A percentile compares a stretch with the other conserved stretches of the same genome.
Conservation (phyloP, 192 early-diverging fungal genomes). For the Coemansia reversa region DNA sequence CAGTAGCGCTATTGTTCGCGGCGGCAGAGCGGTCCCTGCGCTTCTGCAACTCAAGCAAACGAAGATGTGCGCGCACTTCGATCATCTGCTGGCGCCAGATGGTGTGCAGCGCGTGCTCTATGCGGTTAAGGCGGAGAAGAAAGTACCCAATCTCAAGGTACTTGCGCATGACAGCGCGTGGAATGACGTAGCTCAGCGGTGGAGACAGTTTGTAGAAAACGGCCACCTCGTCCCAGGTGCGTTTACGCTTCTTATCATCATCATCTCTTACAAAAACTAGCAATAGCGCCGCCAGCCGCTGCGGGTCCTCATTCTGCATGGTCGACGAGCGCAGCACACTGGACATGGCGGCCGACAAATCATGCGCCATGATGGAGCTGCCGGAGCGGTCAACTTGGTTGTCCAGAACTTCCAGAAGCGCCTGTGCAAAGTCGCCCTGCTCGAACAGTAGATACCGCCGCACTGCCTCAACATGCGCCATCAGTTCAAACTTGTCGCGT, state of each 20-base stretch:
- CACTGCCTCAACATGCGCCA: conserved; percentile 82
- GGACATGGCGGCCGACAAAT: conserved; percentile 83
- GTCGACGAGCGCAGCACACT: conserved; percentile 84
- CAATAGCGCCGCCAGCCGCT: conserved; percentile 60
- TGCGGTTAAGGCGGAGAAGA: conserved; percentile 84
- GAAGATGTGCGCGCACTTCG: conserved; percentile 51
- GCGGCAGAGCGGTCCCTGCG: conserved; percentile 17
- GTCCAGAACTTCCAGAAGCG: conserved; percentile 80
- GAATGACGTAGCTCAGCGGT: conserved; percentile 85
- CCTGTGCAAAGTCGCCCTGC: conserved; percentile 93
- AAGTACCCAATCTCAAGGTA: conserved; percentile 87
- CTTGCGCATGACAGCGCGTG: conserved; percentile 66
- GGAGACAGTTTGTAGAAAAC: conserved; percentile 79
- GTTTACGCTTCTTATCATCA: background rate
- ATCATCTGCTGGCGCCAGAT: conserved; percentile 80
- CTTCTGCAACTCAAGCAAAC: conserved; percentile 31
- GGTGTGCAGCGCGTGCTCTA: conserved; percentile 71
- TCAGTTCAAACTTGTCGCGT: conserved; percentile 74
- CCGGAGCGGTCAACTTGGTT: conserved; percentile 65
- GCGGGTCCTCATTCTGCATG: conserved; percentile 79
- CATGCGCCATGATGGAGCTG: conserved; percentile 78
- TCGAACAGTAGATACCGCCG: conserved; percentile 88
- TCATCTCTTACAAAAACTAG: conserved; percentile 33
- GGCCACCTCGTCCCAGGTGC: conserved; percentile 93
- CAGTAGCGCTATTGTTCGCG: background rate